These are phyloP conservation scores for Amanita rubescens DNA, from an alignment of 768 basidiomycete species.

Conservation along the genomic window DNA sequence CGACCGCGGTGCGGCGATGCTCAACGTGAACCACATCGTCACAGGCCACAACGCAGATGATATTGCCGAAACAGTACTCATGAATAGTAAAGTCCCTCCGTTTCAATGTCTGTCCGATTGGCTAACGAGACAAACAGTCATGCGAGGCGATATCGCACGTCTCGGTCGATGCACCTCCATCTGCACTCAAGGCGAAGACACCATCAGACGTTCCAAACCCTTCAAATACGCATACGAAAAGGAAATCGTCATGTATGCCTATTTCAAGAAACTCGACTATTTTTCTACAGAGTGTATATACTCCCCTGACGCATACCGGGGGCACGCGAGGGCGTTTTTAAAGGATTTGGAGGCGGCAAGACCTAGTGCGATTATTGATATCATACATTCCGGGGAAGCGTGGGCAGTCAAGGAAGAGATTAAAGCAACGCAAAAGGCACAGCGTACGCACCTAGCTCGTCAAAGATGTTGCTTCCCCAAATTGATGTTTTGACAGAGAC, in stretches of 20 bases:
- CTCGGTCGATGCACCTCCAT: conserved; percentile 91
- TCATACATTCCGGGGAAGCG: conserved; percentile 93
- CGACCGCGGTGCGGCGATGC: conserved; percentile 84
- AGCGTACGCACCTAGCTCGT: conserved; percentile 50
- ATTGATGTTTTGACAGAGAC: conserved; percentile 48
- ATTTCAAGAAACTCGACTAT: conserved; percentile 98
- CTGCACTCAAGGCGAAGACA: conserved; percentile 93
- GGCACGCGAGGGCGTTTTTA: conserved; percentile 88
- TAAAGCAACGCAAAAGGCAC: conserved; percentile 74
- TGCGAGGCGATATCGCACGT: conserved; percentile 95
- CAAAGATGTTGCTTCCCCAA: conserved; percentile 1
- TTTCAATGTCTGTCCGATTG: neutral
- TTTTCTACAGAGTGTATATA: conserved; percentile 99
- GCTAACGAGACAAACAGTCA: conserved; percentile 48
- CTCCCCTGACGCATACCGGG: conserved; percentile 96
- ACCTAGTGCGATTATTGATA: conserved; percentile 94
- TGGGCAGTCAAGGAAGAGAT: conserved; percentile 83
- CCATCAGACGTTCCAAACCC: conserved; percentile 95
- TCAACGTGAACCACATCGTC: conserved; percentile 94
- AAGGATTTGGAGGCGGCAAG: conserved; percentile 94
- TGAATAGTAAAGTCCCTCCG: conserved; percentile 74
- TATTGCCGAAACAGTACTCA: conserved; percentile 96
- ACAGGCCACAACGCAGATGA: conserved; percentile 99
- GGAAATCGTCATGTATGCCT: conserved; percentile 99
- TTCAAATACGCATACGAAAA: conserved; percentile 99